phyloP scores from a whole-genome alignment of 2,329 filamentous ascomycete species.

The Dactylella cylindrospora region DNA sequence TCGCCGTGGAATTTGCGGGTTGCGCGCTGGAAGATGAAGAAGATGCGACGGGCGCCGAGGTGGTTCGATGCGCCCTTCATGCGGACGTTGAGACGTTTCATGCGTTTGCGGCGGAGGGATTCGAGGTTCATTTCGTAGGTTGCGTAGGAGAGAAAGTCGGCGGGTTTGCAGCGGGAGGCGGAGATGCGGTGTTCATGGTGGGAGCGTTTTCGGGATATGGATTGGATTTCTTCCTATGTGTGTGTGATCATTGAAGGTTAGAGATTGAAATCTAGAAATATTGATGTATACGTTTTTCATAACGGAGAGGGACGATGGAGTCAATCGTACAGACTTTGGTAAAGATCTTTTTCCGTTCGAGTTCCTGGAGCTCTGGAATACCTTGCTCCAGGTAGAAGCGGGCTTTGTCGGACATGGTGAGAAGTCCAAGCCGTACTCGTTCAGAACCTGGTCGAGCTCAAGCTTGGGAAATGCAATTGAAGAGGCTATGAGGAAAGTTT shows the following conservation, averaged over 20 bases:
- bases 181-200: slow-evolving; percentile 91
- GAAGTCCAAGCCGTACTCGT: too few species aligned
- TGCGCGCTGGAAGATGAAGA: slow-evolving; percentile 84
- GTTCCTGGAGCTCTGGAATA: slow-evolving; percentile 88
- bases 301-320: slow-evolving; percentile 11
- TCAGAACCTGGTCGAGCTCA: too few species aligned
- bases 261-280: slow-evolving; percentile 3
- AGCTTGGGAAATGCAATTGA: too few species aligned
- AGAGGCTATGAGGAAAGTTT: too few species aligned
- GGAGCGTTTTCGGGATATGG: slow-evolving; percentile 84
- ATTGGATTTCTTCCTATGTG: slow-evolving; percentile 77
- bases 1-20: slow-evolving; percentile 82
- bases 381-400: slow-evolving; percentile 92
- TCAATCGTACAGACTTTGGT: slow-evolving; percentile 61
- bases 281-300: background rate
- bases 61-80: slow-evolving; percentile 60
- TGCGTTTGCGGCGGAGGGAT: slow-evolving; percentile 75
- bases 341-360: slow-evolving; percentile 90
- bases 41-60: slow-evolving; percentile 76
- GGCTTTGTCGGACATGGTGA: slow-evolving; percentile 81
- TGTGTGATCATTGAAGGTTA: background rate
- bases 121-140: slow-evolving; percentile 70
- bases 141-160: slow-evolving; percentile 82
- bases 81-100: slow-evolving; percentile 76
- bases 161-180: slow-evolving; percentile 71